Percentiles rank a stretch among this genome's conserved stretches.
Evolutionary conservation across 352 stramenopile genomes (phyloP).

Genomic region (Phytophthora ohioensis): DNA sequence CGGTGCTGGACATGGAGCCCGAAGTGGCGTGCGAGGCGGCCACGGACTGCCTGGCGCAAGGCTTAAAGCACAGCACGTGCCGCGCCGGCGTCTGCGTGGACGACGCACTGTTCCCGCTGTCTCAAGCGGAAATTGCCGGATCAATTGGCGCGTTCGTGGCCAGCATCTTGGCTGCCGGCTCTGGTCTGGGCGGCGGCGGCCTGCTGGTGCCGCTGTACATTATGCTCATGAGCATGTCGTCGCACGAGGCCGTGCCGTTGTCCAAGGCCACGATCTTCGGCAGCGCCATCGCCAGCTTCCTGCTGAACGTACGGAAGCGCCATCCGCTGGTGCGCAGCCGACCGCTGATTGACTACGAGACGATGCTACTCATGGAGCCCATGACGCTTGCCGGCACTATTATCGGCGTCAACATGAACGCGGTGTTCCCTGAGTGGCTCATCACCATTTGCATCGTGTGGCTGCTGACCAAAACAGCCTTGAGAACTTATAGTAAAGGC

Average conservation of each 20-base stretch:
- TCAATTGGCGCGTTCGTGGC: slow-evolving; percentile 75
- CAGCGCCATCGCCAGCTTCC: slow-evolving; percentile 77
- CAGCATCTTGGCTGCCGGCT: slow-evolving; percentile 68
- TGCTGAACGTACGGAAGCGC: slow-evolving; percentile 71
- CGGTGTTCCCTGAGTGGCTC: slow-evolving; percentile 84
- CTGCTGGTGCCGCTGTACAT: slow-evolving; percentile 85
- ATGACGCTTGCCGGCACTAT: slow-evolving; percentile 90
- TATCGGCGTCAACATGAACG: slow-evolving; percentile 88
- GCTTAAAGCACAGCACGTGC: slow-evolving; percentile 52
- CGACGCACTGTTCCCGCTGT: slow-evolving; percentile 69
- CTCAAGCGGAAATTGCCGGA: slow-evolving; percentile 57
- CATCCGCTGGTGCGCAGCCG: slow-evolving; percentile 71
- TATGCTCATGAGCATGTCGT: slow-evolving; percentile 74
- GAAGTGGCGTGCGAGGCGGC: slow-evolving; percentile 50
- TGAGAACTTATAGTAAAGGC: slow-evolving; percentile 75
- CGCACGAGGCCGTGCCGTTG: slow-evolving; percentile 83
- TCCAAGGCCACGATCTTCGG: slow-evolving; percentile 89
- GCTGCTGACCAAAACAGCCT: slow-evolving; percentile 74
- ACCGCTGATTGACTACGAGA: slow-evolving; percentile 87
- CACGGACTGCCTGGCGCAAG: slow-evolving; percentile 58
- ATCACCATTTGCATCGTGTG: slow-evolving; percentile 83
- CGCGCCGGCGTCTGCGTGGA: slow-evolving; percentile 59
- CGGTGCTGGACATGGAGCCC: slow-evolving; percentile 38
- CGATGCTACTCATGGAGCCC: slow-evolving; percentile 85
- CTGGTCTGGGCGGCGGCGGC: slow-evolving; percentile 76